A percentile compares a stretch with the other conserved stretches of the same genome.
phyloP scores from a whole-genome alignment of 1,139 yeast species.

The Debaryomyces coudertii region DNA sequence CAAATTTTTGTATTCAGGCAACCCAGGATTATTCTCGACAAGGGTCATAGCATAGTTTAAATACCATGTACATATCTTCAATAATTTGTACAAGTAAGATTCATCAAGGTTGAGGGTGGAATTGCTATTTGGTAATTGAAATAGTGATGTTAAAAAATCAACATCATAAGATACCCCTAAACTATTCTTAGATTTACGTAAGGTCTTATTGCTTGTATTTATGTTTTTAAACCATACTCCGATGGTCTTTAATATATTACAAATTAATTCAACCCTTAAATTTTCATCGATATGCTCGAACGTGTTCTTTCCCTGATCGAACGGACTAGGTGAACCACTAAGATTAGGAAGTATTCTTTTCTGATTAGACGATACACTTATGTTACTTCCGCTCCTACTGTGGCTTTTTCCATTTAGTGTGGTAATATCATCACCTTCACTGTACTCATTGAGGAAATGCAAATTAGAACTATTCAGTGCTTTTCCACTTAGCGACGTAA shows the following conservation, averaged over 20 bases:
- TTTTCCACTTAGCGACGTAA: constrained; percentile 23
- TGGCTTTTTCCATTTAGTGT: constrained; percentile 20
- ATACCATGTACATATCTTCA: constrained; percentile 23
- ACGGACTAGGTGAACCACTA: neutral
- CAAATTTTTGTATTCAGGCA: constrained; percentile 23
- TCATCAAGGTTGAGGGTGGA: constrained; percentile 17
- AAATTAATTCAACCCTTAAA: constrained; percentile 28
- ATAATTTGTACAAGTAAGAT: constrained; percentile 20
- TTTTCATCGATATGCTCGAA: constrained; percentile 32
- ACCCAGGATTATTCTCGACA: constrained; percentile 19
- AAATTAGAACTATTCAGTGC: constrained; percentile 12
- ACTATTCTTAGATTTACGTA: constrained; percentile 4
- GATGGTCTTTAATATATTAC: constrained; percentile 31
- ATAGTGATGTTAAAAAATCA: constrained; percentile 15
- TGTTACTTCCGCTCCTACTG: neutral
- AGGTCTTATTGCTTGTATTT: constrained; percentile 18
- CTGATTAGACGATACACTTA: constrained; percentile 4
- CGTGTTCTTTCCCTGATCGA: neutral
- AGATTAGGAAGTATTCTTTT: neutral
- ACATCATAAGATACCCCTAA: constrained; percentile 1
- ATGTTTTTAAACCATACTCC: constrained; percentile 28
- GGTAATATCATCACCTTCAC: constrained; percentile 38
- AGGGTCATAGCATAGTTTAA: constrained; percentile 21
- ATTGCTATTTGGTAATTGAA: constrained; percentile 21
- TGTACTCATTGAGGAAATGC: constrained; percentile 14